These are phyloP conservation scores for Spathaspora sp. DNA, from an alignment of 805 yeast genomes.

Conservation along the genomic window DNA sequence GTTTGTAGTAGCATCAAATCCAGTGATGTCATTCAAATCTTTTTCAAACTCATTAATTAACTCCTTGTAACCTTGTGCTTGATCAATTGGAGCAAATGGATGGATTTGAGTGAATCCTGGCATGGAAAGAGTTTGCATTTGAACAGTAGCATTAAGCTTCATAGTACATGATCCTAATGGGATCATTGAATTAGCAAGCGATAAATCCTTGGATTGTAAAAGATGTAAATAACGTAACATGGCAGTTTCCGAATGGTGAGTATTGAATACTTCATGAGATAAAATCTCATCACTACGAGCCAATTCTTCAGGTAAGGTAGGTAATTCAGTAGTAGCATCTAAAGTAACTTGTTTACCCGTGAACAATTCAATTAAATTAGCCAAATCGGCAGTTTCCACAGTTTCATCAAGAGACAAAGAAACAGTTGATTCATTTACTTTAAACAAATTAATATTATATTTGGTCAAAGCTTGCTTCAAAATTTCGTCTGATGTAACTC, in stretches of 20 bases:
- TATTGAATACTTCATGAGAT: slow-evolving; percentile 74
- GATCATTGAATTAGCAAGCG: slow-evolving; percentile 94
- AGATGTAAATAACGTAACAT: slow-evolving; percentile 87
- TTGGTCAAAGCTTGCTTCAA: slow-evolving; percentile 53
- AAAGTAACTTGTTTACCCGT: slow-evolving; percentile 30
- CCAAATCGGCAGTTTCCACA: slow-evolving; percentile 59
- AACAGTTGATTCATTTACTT: slow-evolving; percentile 54
- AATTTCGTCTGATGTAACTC: slow-evolving; percentile 52
- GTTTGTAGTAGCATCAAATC: slow-evolving; percentile 83
- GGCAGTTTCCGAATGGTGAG: slow-evolving; percentile 90
- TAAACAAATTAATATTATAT: slow-evolving; percentile 73
- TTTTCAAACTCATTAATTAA: slow-evolving; percentile 71
- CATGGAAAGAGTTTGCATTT: slow-evolving; percentile 92
- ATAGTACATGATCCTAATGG: slow-evolving; percentile 97
- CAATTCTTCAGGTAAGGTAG: slow-evolving; percentile 47
- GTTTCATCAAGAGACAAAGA: slow-evolving; percentile 93
- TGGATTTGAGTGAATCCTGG: slow-evolving; percentile 87
- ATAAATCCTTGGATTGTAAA: slow-evolving; percentile 81
- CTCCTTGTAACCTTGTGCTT: slow-evolving; percentile 83
- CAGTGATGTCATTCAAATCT: slow-evolving; percentile 89
- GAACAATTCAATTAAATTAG: slow-evolving; percentile 56
- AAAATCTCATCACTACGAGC: slow-evolving; percentile 59
- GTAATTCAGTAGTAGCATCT: slow-evolving; percentile 28
- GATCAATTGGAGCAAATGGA: slow-evolving; percentile 88
- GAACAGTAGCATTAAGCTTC: slow-evolving; percentile 94